Conservation (phyloP, 225 moss, liverwort and hornwort species). For the Neckera pumila region DNA sequence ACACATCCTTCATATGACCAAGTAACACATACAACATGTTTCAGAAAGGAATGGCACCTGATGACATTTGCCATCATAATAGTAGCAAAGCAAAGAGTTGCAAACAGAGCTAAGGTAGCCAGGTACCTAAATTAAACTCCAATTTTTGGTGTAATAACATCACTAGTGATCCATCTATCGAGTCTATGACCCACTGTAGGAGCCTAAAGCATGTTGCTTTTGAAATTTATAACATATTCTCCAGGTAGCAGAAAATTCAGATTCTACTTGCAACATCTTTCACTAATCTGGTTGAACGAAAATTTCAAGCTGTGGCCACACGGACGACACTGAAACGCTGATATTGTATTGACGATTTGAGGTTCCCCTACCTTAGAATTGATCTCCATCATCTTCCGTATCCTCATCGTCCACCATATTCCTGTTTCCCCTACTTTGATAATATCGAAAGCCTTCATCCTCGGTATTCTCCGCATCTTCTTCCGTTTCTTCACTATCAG, state of each 20-base stretch:
- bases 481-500: constrained; percentile 94
- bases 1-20: background rate
- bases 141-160: too few relatives aligned
- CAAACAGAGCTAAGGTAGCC: background rate
- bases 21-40: background rate
- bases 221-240: background rate
- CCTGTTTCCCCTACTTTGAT: background rate
- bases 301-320: background rate
- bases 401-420: constrained; percentile 63
- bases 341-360: background rate
- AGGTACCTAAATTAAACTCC: background rate
- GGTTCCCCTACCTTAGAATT: background rate
- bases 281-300: background rate
- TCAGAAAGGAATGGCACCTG: background rate
- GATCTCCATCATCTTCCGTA: constrained; percentile 91
- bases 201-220: background rate
- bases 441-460: constrained; percentile 53
- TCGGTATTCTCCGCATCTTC: constrained; percentile 80
- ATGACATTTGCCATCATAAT: background rate
- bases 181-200: background rate
- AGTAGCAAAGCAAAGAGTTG: background rate
- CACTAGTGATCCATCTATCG: too few relatives aligned
- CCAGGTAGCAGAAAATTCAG: background rate
- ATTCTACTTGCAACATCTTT: background rate
- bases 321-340: background rate